Evolutionary conservation across 805 yeast genomes (phyloP), one percentile per base, ranked within the genome.

Genomic region (Yamadazyma endophytica): DNA sequence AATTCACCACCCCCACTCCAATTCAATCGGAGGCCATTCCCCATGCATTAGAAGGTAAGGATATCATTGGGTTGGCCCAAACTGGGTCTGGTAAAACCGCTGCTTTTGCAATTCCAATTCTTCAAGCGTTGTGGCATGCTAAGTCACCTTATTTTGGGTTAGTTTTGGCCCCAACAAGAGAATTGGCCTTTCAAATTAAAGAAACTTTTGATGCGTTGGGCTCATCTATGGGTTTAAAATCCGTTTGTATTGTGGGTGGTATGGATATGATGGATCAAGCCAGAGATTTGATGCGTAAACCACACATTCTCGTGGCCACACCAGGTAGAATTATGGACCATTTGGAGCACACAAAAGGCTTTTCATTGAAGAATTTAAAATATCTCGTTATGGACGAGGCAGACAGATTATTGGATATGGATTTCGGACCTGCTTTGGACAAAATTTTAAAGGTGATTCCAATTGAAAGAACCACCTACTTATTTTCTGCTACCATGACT

Each of bases 1-100:
- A 86, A 35, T 92, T 70, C 57, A 66, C 75, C 12, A 77, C 72
- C 43, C 97, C 98, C 24, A 89, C 97, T 0, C 96, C 97, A 8
- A 92, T 90, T 56, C 98, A 90, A 62, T 74, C 81, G 6, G 87
- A 86, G 56, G 75, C 96, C 9, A 83, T 90, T 40, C 97, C 97
- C 1, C 82, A 83, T 43, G 96, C 96, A 3, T 61, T 92, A 13
- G 77, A 82, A 44, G 96, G 96, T 3, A 77, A 87, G 43, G 98
- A 90, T 61, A 81, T 90, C 28, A 88, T 90, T 50, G 98, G 98
- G 9, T 71, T 90, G 40, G 98, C 98, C 0, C 96, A 90, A 52
- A 90, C 98, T 0, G 98, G 98, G 26, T 86, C 96, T 4, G 98
- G 98, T 42, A 90, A 90, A 58, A 92, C 98, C 0, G 98, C 97